These are phyloP conservation scores for Verticillium nubilum DNA, from an alignment of 2,329 filamentous ascomycete species.

Conservation along the genomic window DNA sequence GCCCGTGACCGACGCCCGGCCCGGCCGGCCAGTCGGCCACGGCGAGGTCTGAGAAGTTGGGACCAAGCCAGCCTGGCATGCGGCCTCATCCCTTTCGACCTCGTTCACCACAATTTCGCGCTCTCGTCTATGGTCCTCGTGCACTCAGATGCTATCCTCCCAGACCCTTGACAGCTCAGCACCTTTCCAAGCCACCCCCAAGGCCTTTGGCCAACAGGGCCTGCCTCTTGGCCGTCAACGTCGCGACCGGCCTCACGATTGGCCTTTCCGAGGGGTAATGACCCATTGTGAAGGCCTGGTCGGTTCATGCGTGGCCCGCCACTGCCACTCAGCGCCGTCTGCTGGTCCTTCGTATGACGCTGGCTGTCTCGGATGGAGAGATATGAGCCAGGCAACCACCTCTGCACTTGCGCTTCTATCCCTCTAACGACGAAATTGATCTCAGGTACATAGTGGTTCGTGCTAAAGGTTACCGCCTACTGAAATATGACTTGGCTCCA, in stretches of 20 bases:
- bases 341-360: background rate
- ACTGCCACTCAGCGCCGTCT: background rate
- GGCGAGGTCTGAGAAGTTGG: background rate
- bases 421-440: no score
- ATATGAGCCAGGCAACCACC: background rate
- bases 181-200: background rate
- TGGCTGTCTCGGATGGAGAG: background rate
- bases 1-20: background rate
- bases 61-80: background rate
- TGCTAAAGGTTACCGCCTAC: no score
- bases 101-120: background rate
- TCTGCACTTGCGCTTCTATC: background rate
- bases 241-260: background rate
- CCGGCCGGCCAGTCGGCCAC: background rate
- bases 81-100: background rate
- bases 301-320: background rate
- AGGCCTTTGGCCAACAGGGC: background rate
- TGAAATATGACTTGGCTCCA: no score
- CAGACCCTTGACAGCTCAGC: background rate
- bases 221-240: background rate
- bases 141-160: background rate
- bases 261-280: background rate
- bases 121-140: background rate
- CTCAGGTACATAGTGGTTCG: no score
- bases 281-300: background rate